Evolutionary conservation across 2,329 filamentous ascomycete species (phyloP).

Genomic region (Myriangium duriaei): DNA sequence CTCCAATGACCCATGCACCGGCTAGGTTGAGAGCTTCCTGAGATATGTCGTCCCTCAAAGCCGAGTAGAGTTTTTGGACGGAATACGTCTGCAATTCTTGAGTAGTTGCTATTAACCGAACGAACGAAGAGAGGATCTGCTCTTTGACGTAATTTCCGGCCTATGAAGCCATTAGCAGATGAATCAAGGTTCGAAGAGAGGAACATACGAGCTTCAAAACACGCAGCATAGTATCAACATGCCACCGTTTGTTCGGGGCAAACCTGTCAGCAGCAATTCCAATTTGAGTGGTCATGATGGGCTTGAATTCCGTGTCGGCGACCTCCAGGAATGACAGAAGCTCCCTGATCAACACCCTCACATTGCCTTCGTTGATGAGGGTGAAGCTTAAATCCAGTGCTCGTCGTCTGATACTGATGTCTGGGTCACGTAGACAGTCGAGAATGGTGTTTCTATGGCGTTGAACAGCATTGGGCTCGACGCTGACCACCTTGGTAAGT

Average conservation of each 20-base stretch:
- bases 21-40: conserved; percentile 91
- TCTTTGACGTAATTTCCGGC: conserved; percentile 97
- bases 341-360: conserved; percentile 84
- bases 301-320: conserved; percentile 97
- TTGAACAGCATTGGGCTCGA: conserved; percentile 95
- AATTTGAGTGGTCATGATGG: conserved; percentile 95
- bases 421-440: conserved; percentile 88
- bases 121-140: conserved; percentile 91
- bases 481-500: conserved; percentile 91
- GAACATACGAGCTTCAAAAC: conserved; percentile 59
- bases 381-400: conserved; percentile 98
- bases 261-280: conserved; percentile 93
- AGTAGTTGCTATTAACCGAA: conserved; percentile 87
- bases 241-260: conserved; percentile 95
- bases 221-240: conserved; percentile 92
- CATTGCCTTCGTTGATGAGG: conserved; percentile 91
- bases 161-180: conserved; percentile 15
- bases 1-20: conserved; percentile 93
- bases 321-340: conserved; percentile 91
- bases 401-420: conserved; percentile 91
- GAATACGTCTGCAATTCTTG: conserved; percentile 92
- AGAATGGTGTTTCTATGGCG: conserved; percentile 94
- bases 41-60: conserved; percentile 90
- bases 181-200: neutral
- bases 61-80: conserved; percentile 84